These are phyloP conservation scores for Dendrocalamus sinicus DNA, from an alignment of 176 grass and related monocot genomes.

Conservation along the genomic window DNA sequence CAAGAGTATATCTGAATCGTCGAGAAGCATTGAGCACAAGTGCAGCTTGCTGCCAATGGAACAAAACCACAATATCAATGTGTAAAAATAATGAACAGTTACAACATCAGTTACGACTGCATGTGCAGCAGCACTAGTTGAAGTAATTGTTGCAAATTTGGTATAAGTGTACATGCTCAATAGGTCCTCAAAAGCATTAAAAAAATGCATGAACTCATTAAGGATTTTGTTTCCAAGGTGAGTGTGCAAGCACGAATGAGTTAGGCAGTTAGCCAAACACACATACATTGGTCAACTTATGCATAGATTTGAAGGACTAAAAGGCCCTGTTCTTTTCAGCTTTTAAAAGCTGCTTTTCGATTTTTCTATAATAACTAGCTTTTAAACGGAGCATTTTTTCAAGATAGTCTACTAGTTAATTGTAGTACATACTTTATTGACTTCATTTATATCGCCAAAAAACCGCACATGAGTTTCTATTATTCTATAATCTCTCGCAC, in stretches of 20 bases:
- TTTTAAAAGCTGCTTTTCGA: no score
- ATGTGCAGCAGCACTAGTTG: constrained; percentile 22
- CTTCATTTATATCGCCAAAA: no score
- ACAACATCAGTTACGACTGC: constrained; percentile 16
- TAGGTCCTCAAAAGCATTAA: constrained; percentile 4
- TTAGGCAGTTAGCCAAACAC: neutral
- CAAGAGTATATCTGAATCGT: constrained; percentile 94
- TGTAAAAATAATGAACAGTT: constrained; percentile 38
- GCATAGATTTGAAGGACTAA: constrained; percentile 3
- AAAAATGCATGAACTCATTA: constrained; percentile 40
- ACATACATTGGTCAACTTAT: constrained; percentile 4
- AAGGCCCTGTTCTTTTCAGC: no score
- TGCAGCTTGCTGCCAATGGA: constrained; percentile 77
- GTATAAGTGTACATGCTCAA: neutral
- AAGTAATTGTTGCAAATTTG: constrained; percentile 38
- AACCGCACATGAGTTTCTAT: no score
- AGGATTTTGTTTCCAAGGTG: neutral
- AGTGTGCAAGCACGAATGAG: neutral
- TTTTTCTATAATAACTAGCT: no score
- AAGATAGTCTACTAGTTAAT: no score
- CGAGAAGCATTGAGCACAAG: constrained; percentile 95
- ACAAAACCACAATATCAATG: constrained; percentile 33
- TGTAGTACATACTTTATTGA: no score
- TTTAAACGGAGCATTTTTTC: no score
- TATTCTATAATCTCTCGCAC: no score